Evolutionary conservation across 441 rosid species (phyloP).

Genomic region (Croton laevigatus): DNA sequence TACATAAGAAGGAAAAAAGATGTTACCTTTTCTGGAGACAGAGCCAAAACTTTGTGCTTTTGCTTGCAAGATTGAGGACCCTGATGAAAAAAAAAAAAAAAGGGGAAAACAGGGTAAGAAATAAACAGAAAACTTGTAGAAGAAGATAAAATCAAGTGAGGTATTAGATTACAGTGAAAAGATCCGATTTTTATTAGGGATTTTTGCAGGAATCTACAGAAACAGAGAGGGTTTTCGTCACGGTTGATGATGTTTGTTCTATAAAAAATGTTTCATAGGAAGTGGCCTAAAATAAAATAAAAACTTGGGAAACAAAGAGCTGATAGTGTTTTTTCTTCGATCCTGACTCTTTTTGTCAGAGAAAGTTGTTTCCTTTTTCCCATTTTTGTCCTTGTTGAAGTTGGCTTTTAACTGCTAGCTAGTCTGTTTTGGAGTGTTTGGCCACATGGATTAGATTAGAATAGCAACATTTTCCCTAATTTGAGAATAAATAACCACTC

Average conservation of each 20-base stretch:
- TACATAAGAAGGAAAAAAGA: background rate
- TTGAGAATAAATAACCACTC: no score
- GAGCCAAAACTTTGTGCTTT: background rate
- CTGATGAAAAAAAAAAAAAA: conserved; percentile 15
- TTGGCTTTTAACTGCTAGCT: background rate
- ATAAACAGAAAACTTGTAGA: background rate
- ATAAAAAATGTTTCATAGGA: conserved; percentile 10
- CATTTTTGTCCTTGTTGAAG: background rate
- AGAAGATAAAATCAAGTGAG: no score
- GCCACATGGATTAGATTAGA: background rate
- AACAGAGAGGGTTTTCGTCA: conserved; percentile 4
- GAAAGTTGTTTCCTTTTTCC: background rate
- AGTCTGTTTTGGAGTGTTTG: background rate
- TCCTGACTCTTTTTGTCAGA: conserved; percentile 19
- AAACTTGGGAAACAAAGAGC: conserved; percentile 20
- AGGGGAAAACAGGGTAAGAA: conserved; percentile 5
- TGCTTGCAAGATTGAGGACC: conserved; percentile 17
- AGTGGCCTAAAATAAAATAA: conserved; percentile 19
- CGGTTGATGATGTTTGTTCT: conserved; percentile 1
- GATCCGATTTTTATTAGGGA: conserved; percentile 18
- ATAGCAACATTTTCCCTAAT: no score
- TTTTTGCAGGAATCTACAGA: background rate
- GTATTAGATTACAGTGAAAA: background rate
- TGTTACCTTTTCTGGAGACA: conserved; percentile 8
- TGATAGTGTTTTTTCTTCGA: conserved; percentile 7